Percentiles rank a stretch among this genome's conserved stretches.
Evolutionary conservation across 768 basidiomycete genomes (phyloP).

Genomic region (Boletus reticulatus): DNA sequence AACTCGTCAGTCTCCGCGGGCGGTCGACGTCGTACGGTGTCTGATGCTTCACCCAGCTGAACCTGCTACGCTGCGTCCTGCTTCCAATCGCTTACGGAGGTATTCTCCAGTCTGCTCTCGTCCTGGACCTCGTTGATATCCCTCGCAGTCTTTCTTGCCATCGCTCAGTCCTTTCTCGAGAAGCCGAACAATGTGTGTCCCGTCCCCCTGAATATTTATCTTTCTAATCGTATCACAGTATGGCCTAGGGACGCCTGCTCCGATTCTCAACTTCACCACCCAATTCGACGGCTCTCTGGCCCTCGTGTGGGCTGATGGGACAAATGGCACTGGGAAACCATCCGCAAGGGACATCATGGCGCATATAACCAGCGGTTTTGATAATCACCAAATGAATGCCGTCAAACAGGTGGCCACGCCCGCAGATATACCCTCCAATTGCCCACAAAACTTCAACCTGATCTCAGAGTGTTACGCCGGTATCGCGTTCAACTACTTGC

Average conservation of each 20-base stretch:
- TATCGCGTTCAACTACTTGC: slow-evolving; percentile 59
- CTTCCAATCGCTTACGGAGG: slow-evolving; percentile 61
- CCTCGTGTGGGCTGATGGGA: slow-evolving; percentile 69
- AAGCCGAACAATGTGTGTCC: slow-evolving; percentile 56
- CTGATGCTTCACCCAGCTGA: slow-evolving; percentile 40
- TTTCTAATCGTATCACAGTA: slow-evolving; percentile 38
- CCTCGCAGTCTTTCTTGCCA: slow-evolving; percentile 51
- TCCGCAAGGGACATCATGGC: slow-evolving; percentile 60
- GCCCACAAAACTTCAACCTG: slow-evolving; percentile 73
- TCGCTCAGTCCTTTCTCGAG: slow-evolving; percentile 57
- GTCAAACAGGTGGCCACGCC: slow-evolving; percentile 50
- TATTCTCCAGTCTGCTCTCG: slow-evolving; percentile 1
- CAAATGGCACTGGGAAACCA: slow-evolving; percentile 52
- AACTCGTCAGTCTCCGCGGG: slow-evolving; percentile 45
- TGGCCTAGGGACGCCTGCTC: slow-evolving; percentile 57
- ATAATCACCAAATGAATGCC: slow-evolving; percentile 41
- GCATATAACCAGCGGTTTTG: slow-evolving; percentile 54
- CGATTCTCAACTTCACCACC: slow-evolving; percentile 44
- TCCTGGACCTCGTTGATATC: background rate
- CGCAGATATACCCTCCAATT: slow-evolving; percentile 50
- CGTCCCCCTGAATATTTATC: background rate
- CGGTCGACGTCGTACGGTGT: background rate
- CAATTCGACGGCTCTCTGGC: slow-evolving; percentile 52
- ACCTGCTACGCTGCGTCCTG: slow-evolving; percentile 59
- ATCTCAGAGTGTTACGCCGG: slow-evolving; percentile 71